Base-by-base conservation (phyloP, 768 basidiomycete genomes). In the Auricularia cornea region DNA sequence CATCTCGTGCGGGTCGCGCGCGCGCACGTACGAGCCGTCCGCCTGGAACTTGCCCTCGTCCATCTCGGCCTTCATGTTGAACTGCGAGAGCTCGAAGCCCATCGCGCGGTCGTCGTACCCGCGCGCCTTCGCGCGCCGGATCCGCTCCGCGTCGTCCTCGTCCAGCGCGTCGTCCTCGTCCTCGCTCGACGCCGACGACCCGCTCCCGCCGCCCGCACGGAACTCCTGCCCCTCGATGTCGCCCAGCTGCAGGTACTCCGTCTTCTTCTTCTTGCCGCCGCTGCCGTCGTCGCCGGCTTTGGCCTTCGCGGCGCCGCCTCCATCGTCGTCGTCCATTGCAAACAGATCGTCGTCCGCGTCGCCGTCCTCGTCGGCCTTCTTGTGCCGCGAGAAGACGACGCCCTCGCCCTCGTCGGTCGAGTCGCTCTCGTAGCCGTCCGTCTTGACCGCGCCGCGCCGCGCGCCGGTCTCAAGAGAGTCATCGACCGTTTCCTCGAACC, bases 1-100 rank as follows among this genome's bases (percentile, higher is more conserved):
- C 41, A 89, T 83, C 29, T 88, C 92, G 71, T 94, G 89, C 1
- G 90, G 91, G 73, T 99, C 97, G 72, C 88, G 87, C 12, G 88
- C 82, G 67, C 89, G 87, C 59, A 90, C 85, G 71, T 94, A 93
- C 69, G 75, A 89, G 57, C 97, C 97, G 71, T 98, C 96, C 64
- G 90, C 90, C 3, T 92, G 88, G 78, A 99, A 98, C 72, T 94
- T 92, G 41, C 97, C 97, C 76, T 98, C 96, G 71, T 93, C 89
- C 89, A 98, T 95, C 81, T 99, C 97, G 69, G 92, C 89, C 66
- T 94, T 88, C 96, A 99, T 98, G 74, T 99, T 96, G 85, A 99
- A 99, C 30, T 92, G 90, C 3, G 91, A 94, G 11, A 99, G 68
- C 71, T 95, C 90, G 75, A 78, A 96, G 2, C 96, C 97, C 96